Evolutionary conservation across 1,284 basidiomycete genomes (phyloP), one percentile per base, ranked within the genome.

Genomic region (Chiua sp.): DNA sequence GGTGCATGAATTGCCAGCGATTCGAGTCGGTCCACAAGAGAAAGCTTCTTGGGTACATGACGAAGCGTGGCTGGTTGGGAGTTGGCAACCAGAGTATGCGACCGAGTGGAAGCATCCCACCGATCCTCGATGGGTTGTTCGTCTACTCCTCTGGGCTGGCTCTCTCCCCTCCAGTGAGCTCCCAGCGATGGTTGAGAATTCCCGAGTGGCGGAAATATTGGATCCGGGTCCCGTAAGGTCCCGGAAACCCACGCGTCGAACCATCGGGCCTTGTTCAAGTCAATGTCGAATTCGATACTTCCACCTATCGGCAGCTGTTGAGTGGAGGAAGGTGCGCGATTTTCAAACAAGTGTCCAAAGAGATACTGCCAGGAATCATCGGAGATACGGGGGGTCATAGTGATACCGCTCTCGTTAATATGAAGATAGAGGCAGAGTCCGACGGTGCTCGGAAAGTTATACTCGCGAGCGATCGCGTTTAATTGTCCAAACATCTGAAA

Each of bases 201-300:
- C 8, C 76, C 75, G 28, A 80, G 81, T 37, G 78, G 74, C 3
- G 78, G 76, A 44, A 79, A 46, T n/a, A 39, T 20, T 1, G 53
- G 35, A 1, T 59, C 60, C 13, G 59, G 35, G 32, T 68, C 68
- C 32, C 62, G 69, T 23, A 62, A 59, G 12, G 49, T 85, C 81
- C 65, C 84, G 2, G 82, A 78, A 22, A 87, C 64, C 91, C 91
- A 93, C 5, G 85, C 73, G 39, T 85, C 77, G 68, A 87, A 91
- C 91, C 91, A 93, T 33, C 86, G 80, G 28, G 91, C 91, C 64
- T 85, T 85, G 39, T 77, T 77, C 59, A 85, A 59, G 74, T 93
- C 91, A 55, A 93, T 84, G 74, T 93, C 91, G 69, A 93, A 92
- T 72, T 93, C 91, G 32, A 93, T 80, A 53, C 82, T 85, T 18